Evolutionary conservation across 345 rosid species (phyloP).

Genomic region (Dimocarpus longan): DNA sequence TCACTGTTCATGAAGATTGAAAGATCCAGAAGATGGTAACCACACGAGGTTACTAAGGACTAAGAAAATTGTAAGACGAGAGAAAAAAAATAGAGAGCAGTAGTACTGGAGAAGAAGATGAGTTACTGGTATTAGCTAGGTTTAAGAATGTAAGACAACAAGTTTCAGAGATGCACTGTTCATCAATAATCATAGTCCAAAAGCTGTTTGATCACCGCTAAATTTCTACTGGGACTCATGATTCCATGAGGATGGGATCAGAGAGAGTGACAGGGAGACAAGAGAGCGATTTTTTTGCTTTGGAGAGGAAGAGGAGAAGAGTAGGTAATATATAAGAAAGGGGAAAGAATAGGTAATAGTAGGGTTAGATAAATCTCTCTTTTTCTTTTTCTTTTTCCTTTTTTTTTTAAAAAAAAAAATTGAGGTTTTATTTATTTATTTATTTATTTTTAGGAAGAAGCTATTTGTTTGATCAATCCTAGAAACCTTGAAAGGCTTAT

Average conservation of each 20-base stretch:
- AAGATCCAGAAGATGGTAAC: slow-evolving; percentile 1
- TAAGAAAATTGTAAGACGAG: neutral
- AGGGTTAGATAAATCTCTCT: slow-evolving; percentile 11
- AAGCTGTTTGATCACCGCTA: slow-evolving; percentile 4
- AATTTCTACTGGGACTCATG: slow-evolving; percentile 17
- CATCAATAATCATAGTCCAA: neutral
- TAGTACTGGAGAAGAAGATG: neutral
- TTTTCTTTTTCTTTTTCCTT: slow-evolving; percentile 18
- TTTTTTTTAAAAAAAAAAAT: neutral
- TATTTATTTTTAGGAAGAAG: neutral
- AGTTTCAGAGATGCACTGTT: slow-evolving; percentile 1
- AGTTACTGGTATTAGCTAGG: neutral
- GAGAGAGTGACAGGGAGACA: neutral
- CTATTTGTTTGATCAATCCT: slow-evolving; percentile 34
- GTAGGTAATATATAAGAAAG: slow-evolving; percentile 16
- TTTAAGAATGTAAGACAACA: neutral
- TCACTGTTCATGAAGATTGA: slow-evolving; percentile 6
- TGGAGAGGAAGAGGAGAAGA: neutral
- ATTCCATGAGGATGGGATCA: slow-evolving; percentile 9
- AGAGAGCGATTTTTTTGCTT: neutral
- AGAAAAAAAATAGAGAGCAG: neutral
- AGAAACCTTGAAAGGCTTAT: slow-evolving; percentile 41
- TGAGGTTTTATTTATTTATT: neutral
- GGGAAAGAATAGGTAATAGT: slow-evolving; percentile 10
- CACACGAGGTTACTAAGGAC: neutral